Base-by-base conservation (phyloP, 139 green algal genomes). In the Astrephomene gubernaculifera region DNA sequence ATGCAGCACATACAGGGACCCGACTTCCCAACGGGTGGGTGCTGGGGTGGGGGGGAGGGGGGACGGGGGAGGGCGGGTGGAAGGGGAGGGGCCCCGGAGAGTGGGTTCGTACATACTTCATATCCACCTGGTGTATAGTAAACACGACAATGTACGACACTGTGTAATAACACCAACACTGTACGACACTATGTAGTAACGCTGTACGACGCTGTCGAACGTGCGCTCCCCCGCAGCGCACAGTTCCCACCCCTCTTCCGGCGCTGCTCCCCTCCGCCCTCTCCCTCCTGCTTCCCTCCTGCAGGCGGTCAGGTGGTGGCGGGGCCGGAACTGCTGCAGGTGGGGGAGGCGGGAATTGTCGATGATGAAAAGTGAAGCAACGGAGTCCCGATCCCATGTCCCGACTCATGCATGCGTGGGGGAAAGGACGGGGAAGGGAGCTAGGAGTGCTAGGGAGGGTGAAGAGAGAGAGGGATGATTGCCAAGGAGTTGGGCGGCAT, bases 21-120 rank as follows among this genome's bases (percentile, higher is more conserved):
- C 24, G 97, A 99, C 90, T 99, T 99, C 83, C 97, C 97, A 21
- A 99, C 97, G 53, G 97, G 96, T 93, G 60, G 4, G 57, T 36
- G 29, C 10, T 60, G 43, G 41, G 41, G 10, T 4, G 25, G 39
- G 14, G 41, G 25, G 39, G 14, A 24, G 43, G 35, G 17, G 14
- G 49, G 49, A 57, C 17, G 49, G 49, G 49, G 49, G 14, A 25
- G 49, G 49, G 49, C 49, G 14, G n/a, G n/a, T n/a, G n/a, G n/a
- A n/a, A n/a, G n/a, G n/a, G n/a, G n/a, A n/a, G n/a, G n/a, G n/a
- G n/a, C n/a, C n/a, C n/a, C n/a, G n/a, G n/a, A n/a, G n/a, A n/a
- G n/a, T n/a, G n/a, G n/a, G n/a, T n/a, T n/a, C n/a, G n/a, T n/a
- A n/a, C n/a, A n/a, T n/a, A n/a, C n/a, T n/a, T n/a, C n/a, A n/a